Base-by-base conservation (phyloP, 2,329 filamentous ascomycete genomes). In the Berkeleyomyces basicola region DNA sequence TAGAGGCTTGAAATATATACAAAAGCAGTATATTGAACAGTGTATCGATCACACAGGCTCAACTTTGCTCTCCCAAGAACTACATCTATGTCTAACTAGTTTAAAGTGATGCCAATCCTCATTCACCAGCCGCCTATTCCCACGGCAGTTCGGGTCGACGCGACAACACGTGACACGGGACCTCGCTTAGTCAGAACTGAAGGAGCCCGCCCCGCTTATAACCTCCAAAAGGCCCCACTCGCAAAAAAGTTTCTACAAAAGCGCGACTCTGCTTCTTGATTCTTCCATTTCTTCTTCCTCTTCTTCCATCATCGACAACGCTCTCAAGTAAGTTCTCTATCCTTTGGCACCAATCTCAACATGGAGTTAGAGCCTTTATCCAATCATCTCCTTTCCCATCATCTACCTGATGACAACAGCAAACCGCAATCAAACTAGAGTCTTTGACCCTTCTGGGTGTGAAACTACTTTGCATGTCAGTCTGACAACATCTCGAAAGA, bases 401-500 rank as follows among this genome's bases (percentile, higher is more conserved):
- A 61, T 57, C 66, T 62, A 67, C 42, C 58, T 90, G 88, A 92
- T 92, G 88, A 91, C 84, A 90, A 76, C 74, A 78, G 77, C 79
- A 81, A 85, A 90, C 87, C 86, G 82, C 85, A 85, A 91, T 91
- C 88, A 85, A 91, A 91, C 88, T 95, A 95, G 89, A 95, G 89
- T 95, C 89, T 95, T 93, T 93, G 89, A 95, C 84, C 86, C 51
- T 31, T 78, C 73, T 73, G 74, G 79, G 83, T 81, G 86, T 92
- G 88, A 91, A 91, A 92, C 85, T 74, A 83, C 74, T 72, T 79
- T 82, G 84, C 85, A 92, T 87, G 88, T 93, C 88, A 93, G 88
- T 90, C 88, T 93, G 88, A 93, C 79, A 74, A 23, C 72, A 72
- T 65, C 61, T 49, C 10, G 44, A 23, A 61, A 36, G 37, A 63